Conservation (phyloP, 176 grass and related monocot species). For the Triticum turgidum region DNA sequence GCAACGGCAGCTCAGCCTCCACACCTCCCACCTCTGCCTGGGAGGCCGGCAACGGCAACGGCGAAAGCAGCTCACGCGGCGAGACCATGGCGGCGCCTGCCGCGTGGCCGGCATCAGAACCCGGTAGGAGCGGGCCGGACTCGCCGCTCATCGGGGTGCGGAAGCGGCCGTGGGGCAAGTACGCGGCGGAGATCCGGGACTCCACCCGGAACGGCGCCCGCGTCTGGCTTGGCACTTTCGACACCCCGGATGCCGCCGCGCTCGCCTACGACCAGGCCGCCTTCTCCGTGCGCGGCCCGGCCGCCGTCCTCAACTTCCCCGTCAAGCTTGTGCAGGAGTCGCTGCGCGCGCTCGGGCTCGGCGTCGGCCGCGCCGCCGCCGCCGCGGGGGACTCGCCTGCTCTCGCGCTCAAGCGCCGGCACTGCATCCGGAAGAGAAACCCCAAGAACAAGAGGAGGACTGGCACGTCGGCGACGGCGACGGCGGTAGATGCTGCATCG, state of each 20-base stretch:
- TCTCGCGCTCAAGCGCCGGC: conserved; percentile 22
- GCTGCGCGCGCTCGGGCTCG: conserved; percentile 1
- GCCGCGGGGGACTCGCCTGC: conserved; percentile 2
- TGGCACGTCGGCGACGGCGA: background rate
- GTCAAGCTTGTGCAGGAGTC: conserved; percentile 22
- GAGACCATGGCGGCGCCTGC: background rate
- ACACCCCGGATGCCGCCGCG: conserved; percentile 57
- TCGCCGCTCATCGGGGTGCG: conserved; percentile 36
- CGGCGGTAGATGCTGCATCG: background rate
- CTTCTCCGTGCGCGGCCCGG: conserved; percentile 1
- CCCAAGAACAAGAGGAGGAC: background rate
- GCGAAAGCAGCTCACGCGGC: background rate
- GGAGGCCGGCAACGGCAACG: background rate
- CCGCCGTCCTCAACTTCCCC: conserved; percentile 21
- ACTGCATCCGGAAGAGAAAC: conserved; percentile 27
- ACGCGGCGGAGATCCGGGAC: conserved; percentile 59
- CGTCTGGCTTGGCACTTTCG: conserved; percentile 77
- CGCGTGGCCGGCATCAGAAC: background rate
- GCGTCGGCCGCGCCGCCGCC: background rate
- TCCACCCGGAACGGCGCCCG: conserved; percentile 35
- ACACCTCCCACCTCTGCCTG: background rate
- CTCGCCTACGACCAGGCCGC: conserved; percentile 71
- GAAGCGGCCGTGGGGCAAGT: conserved; percentile 62
- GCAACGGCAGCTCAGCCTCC: background rate
- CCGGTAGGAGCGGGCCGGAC: background rate